Evolutionary conservation across 2,329 filamentous ascomycete species (phyloP), one percentile per base, ranked within the genome.

Genomic region (Ophiosphaerella narmari): DNA sequence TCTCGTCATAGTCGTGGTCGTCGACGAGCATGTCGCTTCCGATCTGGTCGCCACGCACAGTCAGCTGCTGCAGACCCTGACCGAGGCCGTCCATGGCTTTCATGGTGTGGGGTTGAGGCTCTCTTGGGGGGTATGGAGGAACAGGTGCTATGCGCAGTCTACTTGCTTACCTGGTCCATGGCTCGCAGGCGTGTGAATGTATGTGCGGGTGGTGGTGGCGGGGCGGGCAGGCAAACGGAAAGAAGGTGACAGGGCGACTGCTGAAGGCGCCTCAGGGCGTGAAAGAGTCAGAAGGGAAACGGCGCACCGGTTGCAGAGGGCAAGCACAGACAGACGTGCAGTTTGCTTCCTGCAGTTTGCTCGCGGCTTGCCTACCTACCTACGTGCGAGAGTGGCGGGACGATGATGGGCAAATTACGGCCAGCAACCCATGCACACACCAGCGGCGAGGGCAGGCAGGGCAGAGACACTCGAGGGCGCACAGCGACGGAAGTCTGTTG

Each of bases 21-120:
- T 86, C 83, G 62, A 86, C 78, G 70, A 86, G 77, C 81, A 86
- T 85, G 63, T 86, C 83, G 74, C 78, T 82, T 61, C 81, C 81
- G 66, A 83, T 76, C 82, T 85, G 69, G 16, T 34, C n/a, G 18
- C 31, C 11, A 12, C 23, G 34, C 16, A 35, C 31, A 23, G 46
- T 60, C 40, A 60, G 55, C 39, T 14, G 12, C n/a, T 18, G 7
- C 2, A 40, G n/a, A 54, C 57, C 40, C 55, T 52, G 35, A 39
- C 26, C 26, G 43, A 52, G 46, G 38, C n/a, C n/a, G 37, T 41
- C 45, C 37, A 44, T 42, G 34, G n/a, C n/a, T 40, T 32, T 13
- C 29, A 16, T 33, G 36, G 16, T n/a, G 46, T 21, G 18, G n/a
- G 29, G 23, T 5, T 38, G n/a, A 23, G 12, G 50, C 32, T 13